phyloP scores from a whole-genome alignment of 2,329 filamentous ascomycete genomes.

The Aspergillus quadricinctus region DNA sequence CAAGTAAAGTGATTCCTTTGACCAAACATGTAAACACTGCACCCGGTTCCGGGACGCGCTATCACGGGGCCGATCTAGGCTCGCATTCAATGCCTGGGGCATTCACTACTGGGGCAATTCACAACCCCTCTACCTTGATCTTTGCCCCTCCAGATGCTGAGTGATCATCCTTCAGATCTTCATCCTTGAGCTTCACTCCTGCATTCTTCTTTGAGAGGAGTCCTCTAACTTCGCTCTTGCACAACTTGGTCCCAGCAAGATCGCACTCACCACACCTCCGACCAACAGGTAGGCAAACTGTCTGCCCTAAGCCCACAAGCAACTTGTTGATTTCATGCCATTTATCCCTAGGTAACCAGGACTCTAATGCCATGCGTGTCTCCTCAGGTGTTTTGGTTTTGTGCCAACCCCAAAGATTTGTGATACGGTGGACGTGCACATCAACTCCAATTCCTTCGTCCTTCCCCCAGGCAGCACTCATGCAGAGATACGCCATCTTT shows the following conservation, averaged over 20 bases:
- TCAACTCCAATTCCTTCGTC: slow-evolving; percentile 84
- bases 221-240: slow-evolving; percentile 64
- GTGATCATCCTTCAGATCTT: slow-evolving; percentile 3
- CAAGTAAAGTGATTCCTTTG: not conserved
- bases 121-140: slow-evolving; percentile 24
- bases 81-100: slow-evolving; percentile 5
- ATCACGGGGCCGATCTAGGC: not conserved
- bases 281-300: slow-evolving; percentile 75
- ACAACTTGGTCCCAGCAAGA: slow-evolving; percentile 70
- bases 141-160: slow-evolving; percentile 11
- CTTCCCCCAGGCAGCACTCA: slow-evolving; percentile 69
- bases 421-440: slow-evolving; percentile 91
- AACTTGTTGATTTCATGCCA: slow-evolving; percentile 93
- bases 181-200: slow-evolving; percentile 9
- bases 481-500: slow-evolving; percentile 89
- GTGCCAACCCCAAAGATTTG: slow-evolving; percentile 91
- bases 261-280: slow-evolving; percentile 81
- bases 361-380: slow-evolving; percentile 69
- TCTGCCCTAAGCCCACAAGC: slow-evolving; percentile 84
- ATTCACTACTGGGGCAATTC: not conserved
- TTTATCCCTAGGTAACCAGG: slow-evolving; percentile 75
- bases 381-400: slow-evolving; percentile 76
- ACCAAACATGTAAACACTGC: not conserved
- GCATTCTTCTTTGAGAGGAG: slow-evolving; percentile 58
- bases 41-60: not conserved